phyloP scores from a whole-genome alignment of 306 rosid species.

The Cucurbita argyrosperma region DNA sequence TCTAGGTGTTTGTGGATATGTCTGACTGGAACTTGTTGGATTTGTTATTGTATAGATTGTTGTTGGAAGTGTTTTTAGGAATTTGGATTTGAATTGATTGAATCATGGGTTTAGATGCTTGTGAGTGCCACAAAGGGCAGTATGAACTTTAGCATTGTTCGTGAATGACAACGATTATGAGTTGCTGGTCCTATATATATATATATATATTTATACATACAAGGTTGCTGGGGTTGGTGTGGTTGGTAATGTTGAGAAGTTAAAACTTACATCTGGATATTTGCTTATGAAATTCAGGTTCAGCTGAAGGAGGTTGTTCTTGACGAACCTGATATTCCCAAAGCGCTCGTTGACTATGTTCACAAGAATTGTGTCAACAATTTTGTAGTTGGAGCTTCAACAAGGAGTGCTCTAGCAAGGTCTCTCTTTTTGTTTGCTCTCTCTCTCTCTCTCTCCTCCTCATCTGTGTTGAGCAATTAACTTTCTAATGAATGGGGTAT shows the following conservation, averaged over 20 bases:
- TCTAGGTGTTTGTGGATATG: not conserved
- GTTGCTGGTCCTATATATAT: not conserved
- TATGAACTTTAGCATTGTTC: not conserved
- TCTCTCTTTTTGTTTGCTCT: conserved; percentile 9
- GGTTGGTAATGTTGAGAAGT: not conserved
- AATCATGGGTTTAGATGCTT: not conserved
- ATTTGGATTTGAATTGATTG: not conserved
- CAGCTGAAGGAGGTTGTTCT: conserved; percentile 49
- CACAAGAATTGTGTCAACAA: conserved; percentile 29
- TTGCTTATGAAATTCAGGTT: conserved; percentile 25
- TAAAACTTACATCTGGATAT: not conserved
- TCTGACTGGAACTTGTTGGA: not conserved
- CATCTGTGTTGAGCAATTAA: not conserved
- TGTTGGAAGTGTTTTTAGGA: not conserved
- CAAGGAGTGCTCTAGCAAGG: conserved; percentile 53
- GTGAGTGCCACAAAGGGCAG: not conserved
- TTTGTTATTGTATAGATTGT: not conserved
- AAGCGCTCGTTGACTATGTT: conserved; percentile 42
- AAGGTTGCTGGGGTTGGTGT: not conserved
- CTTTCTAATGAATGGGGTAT: conserved; percentile 3
- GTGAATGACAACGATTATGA: not conserved
- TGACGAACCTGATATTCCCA: conserved; percentile 48
- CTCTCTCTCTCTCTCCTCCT: not conserved
- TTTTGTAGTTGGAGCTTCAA: conserved; percentile 60
- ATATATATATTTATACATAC: too few relatives aligned